These are phyloP conservation scores for Xanthoceras sorbifolium DNA, from an alignment of 345 rosid genomes.

Conservation along the genomic window DNA sequence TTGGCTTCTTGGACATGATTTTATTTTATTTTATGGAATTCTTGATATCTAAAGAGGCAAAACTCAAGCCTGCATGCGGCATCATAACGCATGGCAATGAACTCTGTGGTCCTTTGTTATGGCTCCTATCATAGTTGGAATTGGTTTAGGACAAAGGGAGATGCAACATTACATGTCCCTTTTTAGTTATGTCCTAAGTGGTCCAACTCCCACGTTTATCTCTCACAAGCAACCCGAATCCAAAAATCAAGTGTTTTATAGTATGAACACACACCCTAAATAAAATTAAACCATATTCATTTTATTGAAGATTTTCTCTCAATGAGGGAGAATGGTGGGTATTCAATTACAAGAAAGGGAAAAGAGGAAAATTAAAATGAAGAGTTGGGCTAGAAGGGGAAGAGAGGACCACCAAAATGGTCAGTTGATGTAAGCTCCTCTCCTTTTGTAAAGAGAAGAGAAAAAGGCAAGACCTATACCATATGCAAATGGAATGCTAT, in stretches of 20 bases:
- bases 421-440: constrained; percentile 26
- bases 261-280: neutral
- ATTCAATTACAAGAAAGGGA: neutral
- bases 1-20: neutral
- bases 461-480: constrained; percentile 5
- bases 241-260: neutral
- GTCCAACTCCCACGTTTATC: constrained; percentile 19
- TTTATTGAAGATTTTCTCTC: neutral
- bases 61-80: constrained; percentile 24
- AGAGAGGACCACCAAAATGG: constrained; percentile 22
- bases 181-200: constrained; percentile 16
- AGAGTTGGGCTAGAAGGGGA: neutral
- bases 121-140: constrained; percentile 13
- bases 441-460: neutral
- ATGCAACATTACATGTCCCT: constrained; percentile 29
- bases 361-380: neutral
- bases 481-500: neutral
- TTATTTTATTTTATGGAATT: neutral
- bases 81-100: constrained; percentile 36
- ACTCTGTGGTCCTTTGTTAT: constrained; percentile 28
- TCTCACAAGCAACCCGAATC: neutral
- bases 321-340: neutral
- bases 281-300: neutral
- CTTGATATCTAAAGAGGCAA: neutral
- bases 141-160: constrained; percentile 23